Percentiles rank a stretch among this genome's conserved stretches.
These are phyloP conservation scores for Geranium brycei DNA, from an alignment of 345 rosid genomes.

Conservation along the genomic window DNA sequence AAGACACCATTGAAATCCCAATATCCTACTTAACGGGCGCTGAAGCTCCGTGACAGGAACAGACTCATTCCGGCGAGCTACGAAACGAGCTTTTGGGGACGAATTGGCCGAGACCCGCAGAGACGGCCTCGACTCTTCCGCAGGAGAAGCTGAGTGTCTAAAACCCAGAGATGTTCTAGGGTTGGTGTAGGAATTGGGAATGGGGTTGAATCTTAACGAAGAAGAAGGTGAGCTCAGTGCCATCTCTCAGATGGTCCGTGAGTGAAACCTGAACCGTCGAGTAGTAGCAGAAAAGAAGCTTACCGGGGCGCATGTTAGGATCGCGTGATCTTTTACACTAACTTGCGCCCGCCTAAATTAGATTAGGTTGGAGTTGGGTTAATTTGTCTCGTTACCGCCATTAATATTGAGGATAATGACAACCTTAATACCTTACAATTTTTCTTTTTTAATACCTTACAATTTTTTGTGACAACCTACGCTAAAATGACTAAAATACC, in stretches of 20 bases:
- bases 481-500: too few relatives aligned
- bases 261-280: background rate
- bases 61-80: slow-evolving; percentile 70
- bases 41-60: slow-evolving; percentile 55
- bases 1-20: background rate
- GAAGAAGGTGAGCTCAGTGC: background rate
- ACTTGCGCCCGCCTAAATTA: too few relatives aligned
- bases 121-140: slow-evolving; percentile 7
- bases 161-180: background rate
- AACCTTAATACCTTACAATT: too few relatives aligned
- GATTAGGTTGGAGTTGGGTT: too few relatives aligned
- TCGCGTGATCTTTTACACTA: background rate
- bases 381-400: too few relatives aligned
- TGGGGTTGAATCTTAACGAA: background rate
- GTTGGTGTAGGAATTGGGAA: background rate
- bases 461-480: too few relatives aligned
- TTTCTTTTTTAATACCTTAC: too few relatives aligned
- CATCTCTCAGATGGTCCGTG: background rate
- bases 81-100: slow-evolving; percentile 52
- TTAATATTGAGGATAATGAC: too few relatives aligned
- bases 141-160: background rate
- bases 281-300: background rate
- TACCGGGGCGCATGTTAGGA: background rate
- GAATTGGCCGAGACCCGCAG: slow-evolving; percentile 39
- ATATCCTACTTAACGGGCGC: slow-evolving; percentile 73